These are phyloP conservation scores for Nyssa sinensis DNA, from an alignment of 148 eudicot species.

Conservation along the genomic window DNA sequence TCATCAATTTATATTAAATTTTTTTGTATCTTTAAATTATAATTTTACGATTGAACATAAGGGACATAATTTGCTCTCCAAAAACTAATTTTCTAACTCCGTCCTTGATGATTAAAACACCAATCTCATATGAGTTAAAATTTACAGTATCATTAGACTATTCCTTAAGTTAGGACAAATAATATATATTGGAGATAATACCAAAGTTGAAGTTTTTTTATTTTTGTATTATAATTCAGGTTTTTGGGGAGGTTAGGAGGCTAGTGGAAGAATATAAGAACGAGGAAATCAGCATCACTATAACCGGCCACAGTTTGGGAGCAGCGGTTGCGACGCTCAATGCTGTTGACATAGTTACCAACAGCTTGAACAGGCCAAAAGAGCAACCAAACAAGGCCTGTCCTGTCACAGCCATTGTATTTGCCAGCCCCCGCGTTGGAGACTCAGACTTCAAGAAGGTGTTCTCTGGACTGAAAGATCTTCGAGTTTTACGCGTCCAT, in stretches of 20 bases:
- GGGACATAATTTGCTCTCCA: too few relatives aligned
- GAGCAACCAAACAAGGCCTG: constrained; percentile 21
- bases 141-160: too few relatives aligned
- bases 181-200: neutral
- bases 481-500: constrained; percentile 38
- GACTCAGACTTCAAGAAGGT: constrained; percentile 43
- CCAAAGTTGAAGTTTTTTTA: neutral
- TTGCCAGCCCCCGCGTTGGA: constrained; percentile 71
- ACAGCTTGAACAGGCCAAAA: constrained; percentile 38
- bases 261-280: constrained; percentile 48
- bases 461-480: constrained; percentile 20
- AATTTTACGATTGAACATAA: too few relatives aligned
- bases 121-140: too few relatives aligned
- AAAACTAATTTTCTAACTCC: too few relatives aligned
- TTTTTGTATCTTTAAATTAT: too few relatives aligned
- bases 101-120: too few relatives aligned
- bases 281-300: constrained; percentile 64
- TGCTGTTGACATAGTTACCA: constrained; percentile 58
- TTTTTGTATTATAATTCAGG: constrained; percentile 27
- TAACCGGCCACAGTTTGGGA: constrained; percentile 65
- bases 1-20: too few relatives aligned
- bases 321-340: constrained; percentile 62
- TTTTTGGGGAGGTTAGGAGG: constrained; percentile 47
- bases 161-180: too few relatives aligned
- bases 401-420: constrained; percentile 57